A percentile compares a stretch with the other conserved stretches of the same genome.
phyloP scores from a whole-genome alignment of 352 stramenopile species.

The Salisapilia sapeloensis region DNA sequence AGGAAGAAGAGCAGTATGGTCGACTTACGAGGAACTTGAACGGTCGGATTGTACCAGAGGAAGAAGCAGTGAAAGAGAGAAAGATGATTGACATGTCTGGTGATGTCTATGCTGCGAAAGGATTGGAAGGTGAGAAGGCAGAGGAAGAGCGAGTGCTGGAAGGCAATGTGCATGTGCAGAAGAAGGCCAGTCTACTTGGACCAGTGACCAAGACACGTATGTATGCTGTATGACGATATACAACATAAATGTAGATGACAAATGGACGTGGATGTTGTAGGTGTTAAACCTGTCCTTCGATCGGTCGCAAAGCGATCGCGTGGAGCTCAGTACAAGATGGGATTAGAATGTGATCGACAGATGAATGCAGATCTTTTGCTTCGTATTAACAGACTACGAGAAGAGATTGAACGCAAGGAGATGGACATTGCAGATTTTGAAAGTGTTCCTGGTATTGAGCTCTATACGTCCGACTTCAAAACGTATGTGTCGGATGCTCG shows the following conservation, averaged over 20 bases:
- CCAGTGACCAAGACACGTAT: conserved; percentile 41
- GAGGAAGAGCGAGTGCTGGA: conserved; percentile 3
- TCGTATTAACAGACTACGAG: conserved; percentile 25
- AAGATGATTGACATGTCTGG: conserved; percentile 44
- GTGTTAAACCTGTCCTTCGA: conserved; percentile 9
- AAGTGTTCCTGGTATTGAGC: conserved; percentile 35
- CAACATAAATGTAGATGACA: no score
- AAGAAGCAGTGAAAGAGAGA: conserved; percentile 25
- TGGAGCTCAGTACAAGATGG: conserved; percentile 52
- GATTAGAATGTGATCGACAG: conserved; percentile 23
- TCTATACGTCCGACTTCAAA: conserved; percentile 22
- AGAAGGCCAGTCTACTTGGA: conserved; percentile 45
- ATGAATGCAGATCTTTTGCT: conserved; percentile 23
- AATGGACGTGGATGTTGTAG: conserved; percentile 8
- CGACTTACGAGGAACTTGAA: conserved; percentile 49
- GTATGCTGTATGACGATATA: background rate
- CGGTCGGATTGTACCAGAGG: conserved; percentile 44
- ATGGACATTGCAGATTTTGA: conserved; percentile 72
- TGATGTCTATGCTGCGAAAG: conserved; percentile 13
- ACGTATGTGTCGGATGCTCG: conserved; percentile 24
- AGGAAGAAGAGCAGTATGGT: conserved; percentile 50
- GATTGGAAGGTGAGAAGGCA: background rate
- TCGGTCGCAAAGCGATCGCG: conserved; percentile 28
- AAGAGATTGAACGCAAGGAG: conserved; percentile 56
- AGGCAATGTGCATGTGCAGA: conserved; percentile 32